phyloP scores from a whole-genome alignment of 352 stramenopile species.

The Globisporangium splendens region DNA sequence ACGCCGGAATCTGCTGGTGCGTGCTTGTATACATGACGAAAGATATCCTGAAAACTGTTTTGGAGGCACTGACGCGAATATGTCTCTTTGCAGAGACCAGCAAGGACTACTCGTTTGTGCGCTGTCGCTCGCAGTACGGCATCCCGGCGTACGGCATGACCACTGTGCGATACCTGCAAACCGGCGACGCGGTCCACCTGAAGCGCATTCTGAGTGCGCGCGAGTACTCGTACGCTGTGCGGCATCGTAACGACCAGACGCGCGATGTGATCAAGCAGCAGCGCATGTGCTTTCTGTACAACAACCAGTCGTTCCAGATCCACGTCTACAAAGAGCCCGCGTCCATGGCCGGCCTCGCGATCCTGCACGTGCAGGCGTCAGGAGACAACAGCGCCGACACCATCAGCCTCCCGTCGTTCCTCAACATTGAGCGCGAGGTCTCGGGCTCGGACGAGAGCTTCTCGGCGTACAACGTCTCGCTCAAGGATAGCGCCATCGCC shows the following conservation, averaged over 20 bases:
- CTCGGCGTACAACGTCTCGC: slow-evolving; percentile 81
- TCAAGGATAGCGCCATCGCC: slow-evolving; percentile 25
- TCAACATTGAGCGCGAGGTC: slow-evolving; percentile 70
- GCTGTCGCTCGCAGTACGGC: slow-evolving; percentile 80
- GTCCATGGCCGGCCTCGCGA: slow-evolving; percentile 51
- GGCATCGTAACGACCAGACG: slow-evolving; percentile 60
- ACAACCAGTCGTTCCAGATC: slow-evolving; percentile 86
- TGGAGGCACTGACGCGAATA: not conserved
- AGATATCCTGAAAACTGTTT: too few relatives aligned
- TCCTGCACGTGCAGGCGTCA: slow-evolving; percentile 77
- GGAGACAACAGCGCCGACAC: slow-evolving; percentile 42
- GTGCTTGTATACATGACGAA: not conserved
- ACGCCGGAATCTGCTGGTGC: slow-evolving; percentile 61
- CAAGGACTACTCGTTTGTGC: slow-evolving; percentile 86
- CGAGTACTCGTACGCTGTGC: slow-evolving; percentile 82
- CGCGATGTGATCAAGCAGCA: slow-evolving; percentile 86
- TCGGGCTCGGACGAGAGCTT: slow-evolving; percentile 51
- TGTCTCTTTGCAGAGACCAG: slow-evolving; percentile 35
- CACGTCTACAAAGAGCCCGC: slow-evolving; percentile 83
- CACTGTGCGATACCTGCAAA: slow-evolving; percentile 75
- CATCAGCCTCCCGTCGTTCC: slow-evolving; percentile 69
- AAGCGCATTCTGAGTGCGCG: slow-evolving; percentile 81
- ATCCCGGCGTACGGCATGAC: slow-evolving; percentile 86
- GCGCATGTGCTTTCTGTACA: slow-evolving; percentile 83
- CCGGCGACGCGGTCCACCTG: slow-evolving; percentile 76